A percentile compares a stretch with the other conserved stretches of the same genome.
Conservation (phyloP, 2,329 filamentous ascomycete species). For the Aspergillus sp. region DNA sequence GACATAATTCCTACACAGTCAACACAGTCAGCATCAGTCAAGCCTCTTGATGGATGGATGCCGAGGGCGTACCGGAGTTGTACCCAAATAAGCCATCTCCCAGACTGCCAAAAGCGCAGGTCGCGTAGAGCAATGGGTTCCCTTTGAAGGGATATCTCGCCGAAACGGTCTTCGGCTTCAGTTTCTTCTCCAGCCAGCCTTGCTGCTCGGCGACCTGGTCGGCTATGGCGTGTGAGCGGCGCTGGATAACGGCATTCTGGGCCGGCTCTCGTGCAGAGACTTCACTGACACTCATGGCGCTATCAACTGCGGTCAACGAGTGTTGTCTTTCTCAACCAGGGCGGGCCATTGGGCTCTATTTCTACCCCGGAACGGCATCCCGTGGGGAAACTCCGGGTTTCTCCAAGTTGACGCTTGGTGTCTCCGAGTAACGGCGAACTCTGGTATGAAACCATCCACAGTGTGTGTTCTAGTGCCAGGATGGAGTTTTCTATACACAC, state of each 20-base stretch:
- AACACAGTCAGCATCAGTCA: background rate
- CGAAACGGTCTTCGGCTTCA: constrained; percentile 38
- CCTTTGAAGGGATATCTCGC: constrained; percentile 42
- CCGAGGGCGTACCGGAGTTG: constrained; percentile 34
- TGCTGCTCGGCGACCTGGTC: constrained; percentile 23
- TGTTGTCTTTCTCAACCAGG: background rate
- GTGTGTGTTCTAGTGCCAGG: background rate
- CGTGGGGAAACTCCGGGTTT: constrained; percentile 14
- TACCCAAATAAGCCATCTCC: constrained; percentile 46
- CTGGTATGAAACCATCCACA: background rate
- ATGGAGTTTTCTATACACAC: background rate
- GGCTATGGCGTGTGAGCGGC: constrained; percentile 25
- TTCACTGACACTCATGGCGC: constrained; percentile 1
- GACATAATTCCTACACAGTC: constrained; percentile 38
- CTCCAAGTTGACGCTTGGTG: constrained; percentile 8
- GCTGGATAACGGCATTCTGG: constrained; percentile 20
- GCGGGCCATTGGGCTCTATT: constrained; percentile 13
- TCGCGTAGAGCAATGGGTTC: constrained; percentile 34
- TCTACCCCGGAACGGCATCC: constrained; percentile 19
- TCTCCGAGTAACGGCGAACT: background rate
- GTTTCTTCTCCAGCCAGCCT: constrained; percentile 34
- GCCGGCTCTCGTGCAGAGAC: background rate
- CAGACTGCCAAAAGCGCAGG: constrained; percentile 42
- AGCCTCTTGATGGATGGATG: background rate
- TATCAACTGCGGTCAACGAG: background rate